Base-by-base conservation (phyloP, 1,284 basidiomycete species). In the Schizophyllum commune region DNA sequence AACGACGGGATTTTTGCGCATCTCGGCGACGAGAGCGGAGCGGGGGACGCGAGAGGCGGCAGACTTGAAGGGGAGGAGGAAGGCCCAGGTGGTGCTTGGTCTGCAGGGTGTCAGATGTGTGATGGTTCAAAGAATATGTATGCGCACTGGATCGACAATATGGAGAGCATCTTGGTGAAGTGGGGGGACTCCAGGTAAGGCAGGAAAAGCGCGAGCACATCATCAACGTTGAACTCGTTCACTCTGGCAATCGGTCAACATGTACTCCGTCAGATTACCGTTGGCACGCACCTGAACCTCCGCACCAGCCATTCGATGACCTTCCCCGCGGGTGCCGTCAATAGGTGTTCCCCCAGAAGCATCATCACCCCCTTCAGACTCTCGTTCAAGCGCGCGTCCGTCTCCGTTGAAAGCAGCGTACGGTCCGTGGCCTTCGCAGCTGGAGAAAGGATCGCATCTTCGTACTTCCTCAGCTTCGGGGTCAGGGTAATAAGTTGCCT, bases 301-400 rank as follows among this genome's bases (percentile, higher is more conserved):
- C 94, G 79, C 3, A 99, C 92, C 22, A 99, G 83, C 96, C 96
- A 99, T 72, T 99, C 96, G 34, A 99, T 71, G n/a, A 92, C 85
- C 73, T 92, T 95, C 52, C 88, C 89, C 0, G 92, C 84, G 1
- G 93, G 90, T 60, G 86, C 81, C 60, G 95, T 89, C 72, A 94
- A 80, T 47, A 99, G 74, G 77, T 90, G 91, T 17, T 86, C 88
- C 1, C 92, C 92, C 2, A 99, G 76, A 34, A 88, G 73, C 52
- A 83, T 74, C 39, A 98, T 71, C 67, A 94, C 91, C 7, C 77
- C 77, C 55, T 81, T 77, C 59, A 98, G 79, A 1, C 77, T 76
- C 7, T 64, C 70, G 70, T 92, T 81, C 63, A 96, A 76, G 60
- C 82, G 74, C 4, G 77, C 78, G 63, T 86, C 88, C 63, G 84